phyloP scores from a whole-genome alignment of 768 basidiomycete species.

The Lactarius sp. region DNA sequence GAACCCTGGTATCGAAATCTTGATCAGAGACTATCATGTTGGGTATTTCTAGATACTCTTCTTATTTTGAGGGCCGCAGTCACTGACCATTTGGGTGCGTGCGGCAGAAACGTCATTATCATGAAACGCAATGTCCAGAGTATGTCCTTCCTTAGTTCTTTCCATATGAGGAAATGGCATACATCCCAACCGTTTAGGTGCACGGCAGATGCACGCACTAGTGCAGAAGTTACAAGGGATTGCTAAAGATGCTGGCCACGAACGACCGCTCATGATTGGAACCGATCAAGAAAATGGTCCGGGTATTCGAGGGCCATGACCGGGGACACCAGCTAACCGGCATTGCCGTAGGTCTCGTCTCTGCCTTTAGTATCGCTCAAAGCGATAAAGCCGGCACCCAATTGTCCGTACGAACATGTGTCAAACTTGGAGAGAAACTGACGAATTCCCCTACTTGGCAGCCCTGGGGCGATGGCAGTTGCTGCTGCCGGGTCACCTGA shows the following conservation, averaged over 20 bases:
- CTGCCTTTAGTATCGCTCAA: slow-evolving; percentile 48
- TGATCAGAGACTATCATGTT: slow-evolving; percentile 59
- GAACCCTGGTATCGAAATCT: slow-evolving; percentile 46
- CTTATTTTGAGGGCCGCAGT: too few species aligned
- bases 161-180: neutral
- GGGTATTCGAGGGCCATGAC: slow-evolving; percentile 4
- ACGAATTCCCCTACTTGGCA: slow-evolving; percentile 26
- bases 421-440: neutral
- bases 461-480: slow-evolving; percentile 71
- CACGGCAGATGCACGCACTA: slow-evolving; percentile 46
- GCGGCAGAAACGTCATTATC: slow-evolving; percentile 49
- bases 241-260: slow-evolving; percentile 54
- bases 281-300: slow-evolving; percentile 72
- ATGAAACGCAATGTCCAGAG: slow-evolving; percentile 65
- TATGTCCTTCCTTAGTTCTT: slow-evolving; percentile 30
- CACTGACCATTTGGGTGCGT: neutral
- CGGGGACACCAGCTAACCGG: neutral
- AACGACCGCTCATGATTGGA: slow-evolving; percentile 55
- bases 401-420: slow-evolving; percentile 43
- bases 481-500: slow-evolving; percentile 48
- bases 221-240: slow-evolving; percentile 48
- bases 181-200: slow-evolving; percentile 34
- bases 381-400: slow-evolving; percentile 50
- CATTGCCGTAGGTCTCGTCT: slow-evolving; percentile 50
- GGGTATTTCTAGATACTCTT: slow-evolving; percentile 35